These are phyloP conservation scores for Castanea crenata DNA, from an alignment of 306 rosid genomes.

Conservation along the genomic window DNA sequence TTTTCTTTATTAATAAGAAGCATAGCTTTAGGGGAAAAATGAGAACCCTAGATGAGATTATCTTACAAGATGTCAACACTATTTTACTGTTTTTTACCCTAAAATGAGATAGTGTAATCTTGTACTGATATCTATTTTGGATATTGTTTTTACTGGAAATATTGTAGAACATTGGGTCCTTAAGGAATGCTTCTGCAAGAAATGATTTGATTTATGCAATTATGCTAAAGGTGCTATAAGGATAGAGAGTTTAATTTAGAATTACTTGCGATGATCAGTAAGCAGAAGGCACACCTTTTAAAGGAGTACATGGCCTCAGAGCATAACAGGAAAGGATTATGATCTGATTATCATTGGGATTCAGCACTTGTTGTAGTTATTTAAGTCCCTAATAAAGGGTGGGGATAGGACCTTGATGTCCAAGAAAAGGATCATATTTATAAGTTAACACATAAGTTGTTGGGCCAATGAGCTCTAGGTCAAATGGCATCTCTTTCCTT, in stretches of 20 bases:
- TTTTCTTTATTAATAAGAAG: background rate
- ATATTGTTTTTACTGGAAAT: no score
- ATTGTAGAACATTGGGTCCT: no score
- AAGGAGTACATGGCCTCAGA: background rate
- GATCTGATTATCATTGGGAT: background rate
- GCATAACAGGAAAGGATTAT: background rate
- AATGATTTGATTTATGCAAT: no score
- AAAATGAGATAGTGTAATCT: no score
- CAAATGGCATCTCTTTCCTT: no score
- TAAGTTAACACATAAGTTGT: background rate
- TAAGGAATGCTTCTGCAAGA: no score
- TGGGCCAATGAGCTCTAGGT: no score
- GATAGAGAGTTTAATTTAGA: no score
- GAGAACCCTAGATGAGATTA: background rate
- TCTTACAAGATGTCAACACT: background rate
- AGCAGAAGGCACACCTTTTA: background rate
- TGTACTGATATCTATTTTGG: no score
- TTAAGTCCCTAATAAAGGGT: no score
- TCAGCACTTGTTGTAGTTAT: no score
- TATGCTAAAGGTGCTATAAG: no score
- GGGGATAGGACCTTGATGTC: background rate
- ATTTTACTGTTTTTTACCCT: background rate
- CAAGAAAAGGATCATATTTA: background rate
- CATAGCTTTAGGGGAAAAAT: background rate
- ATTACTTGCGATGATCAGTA: background rate